Conservation (phyloP, 1,284 basidiomycete species). For the Pseudozyma pruni region DNA sequence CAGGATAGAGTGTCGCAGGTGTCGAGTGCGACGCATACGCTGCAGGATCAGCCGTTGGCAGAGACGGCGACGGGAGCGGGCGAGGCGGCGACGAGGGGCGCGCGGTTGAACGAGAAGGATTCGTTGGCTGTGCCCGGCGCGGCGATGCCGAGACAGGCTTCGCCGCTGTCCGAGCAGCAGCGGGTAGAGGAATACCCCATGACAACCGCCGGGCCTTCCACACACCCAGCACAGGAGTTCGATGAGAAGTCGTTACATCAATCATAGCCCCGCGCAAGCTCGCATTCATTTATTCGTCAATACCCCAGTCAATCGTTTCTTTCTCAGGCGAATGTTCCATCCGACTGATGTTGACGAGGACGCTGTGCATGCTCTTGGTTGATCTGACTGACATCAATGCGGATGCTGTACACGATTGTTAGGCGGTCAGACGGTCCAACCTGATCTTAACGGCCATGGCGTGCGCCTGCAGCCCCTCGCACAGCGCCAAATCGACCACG, state of each 20-base stretch:
- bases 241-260: too few species aligned
- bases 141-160: not conserved
- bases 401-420: too few species aligned
- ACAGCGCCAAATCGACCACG: slow-evolving; percentile 89
- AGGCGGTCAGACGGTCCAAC: slow-evolving; percentile 52
- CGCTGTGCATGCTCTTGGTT: too few species aligned
- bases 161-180: slow-evolving; percentile 4
- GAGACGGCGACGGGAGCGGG: slow-evolving; percentile 30
- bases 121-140: slow-evolving; percentile 9
- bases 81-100: slow-evolving; percentile 3
- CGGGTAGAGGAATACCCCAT: too few species aligned
- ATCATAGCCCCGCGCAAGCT: too few species aligned
- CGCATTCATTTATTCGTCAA: too few species aligned
- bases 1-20: slow-evolving; percentile 41
- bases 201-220: too few species aligned
- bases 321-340: too few species aligned
- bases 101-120: slow-evolving; percentile 26
- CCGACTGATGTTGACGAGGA: too few species aligned
- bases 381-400: too few species aligned
- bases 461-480: slow-evolving; percentile 94
- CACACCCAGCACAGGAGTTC: too few species aligned
- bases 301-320: too few species aligned
- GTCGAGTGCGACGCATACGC: slow-evolving; percentile 45
- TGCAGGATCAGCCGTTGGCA: slow-evolving; percentile 59
- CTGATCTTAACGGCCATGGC: slow-evolving; percentile 72